Evolutionary conservation across 1,284 basidiomycete genomes (phyloP).

Genomic region (Cutaneotrichosporon sp.): DNA sequence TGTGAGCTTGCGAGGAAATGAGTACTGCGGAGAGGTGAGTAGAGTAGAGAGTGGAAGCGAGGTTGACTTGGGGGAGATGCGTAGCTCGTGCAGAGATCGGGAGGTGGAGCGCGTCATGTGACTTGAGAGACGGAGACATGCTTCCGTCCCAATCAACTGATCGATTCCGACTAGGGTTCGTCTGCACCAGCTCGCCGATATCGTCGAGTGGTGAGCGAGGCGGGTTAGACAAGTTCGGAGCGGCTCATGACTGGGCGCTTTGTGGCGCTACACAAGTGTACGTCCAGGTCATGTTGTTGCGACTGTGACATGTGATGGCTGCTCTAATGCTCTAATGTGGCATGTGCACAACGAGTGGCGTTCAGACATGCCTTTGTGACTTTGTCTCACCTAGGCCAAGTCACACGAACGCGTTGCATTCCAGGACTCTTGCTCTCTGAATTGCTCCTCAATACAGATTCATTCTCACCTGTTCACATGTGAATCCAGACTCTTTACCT

Average conservation of each 20-base stretch:
- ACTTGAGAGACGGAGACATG: slow-evolving; percentile 3
- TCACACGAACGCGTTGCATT: neutral
- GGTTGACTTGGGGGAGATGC: neutral
- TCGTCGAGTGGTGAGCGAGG: too few species aligned
- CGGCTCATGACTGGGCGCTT: too few species aligned
- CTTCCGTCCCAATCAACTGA: neutral
- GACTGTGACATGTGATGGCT: too few species aligned
- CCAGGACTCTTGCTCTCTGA: neutral
- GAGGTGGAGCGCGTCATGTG: neutral
- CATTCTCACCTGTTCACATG: neutral
- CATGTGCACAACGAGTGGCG: too few species aligned
- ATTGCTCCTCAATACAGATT: neutral
- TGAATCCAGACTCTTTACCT: too few species aligned
- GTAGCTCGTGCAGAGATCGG: neutral
- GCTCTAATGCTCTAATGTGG: too few species aligned
- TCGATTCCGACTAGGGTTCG: neutral
- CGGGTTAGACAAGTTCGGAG: too few species aligned
- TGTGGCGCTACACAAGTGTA: too few species aligned
- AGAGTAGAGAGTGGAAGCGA: neutral
- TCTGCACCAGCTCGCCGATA: too few species aligned
- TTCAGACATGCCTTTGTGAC: too few species aligned
- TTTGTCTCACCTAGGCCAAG: too few species aligned
- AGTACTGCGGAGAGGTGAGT: neutral
- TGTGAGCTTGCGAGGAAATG: neutral
- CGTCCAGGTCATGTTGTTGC: too few species aligned